Base-by-base conservation (phyloP, 140 eudicot species). In the Senecio squalidus region DNA sequence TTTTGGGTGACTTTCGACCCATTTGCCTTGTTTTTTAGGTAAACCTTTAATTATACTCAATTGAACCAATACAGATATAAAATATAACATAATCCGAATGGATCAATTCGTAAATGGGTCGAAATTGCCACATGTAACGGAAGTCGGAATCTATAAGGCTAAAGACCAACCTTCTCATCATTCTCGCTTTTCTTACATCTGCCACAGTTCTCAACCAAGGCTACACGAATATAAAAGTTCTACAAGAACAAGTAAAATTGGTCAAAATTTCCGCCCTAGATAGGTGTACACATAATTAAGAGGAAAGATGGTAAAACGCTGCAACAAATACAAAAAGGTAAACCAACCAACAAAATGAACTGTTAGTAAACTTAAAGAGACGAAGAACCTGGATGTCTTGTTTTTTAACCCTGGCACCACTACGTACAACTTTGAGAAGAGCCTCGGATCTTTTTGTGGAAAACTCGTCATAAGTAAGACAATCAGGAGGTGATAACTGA, bases 401-500 rank as follows among this genome's bases (percentile, higher is more conserved):
- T 11, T 73, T 71, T 67, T 49, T 79, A 45, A 86, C 72, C 78
- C 72, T 31, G 41, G 85, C 95, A 41, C 89, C 96, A 28, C 9
- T 47, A 53, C 80, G 74, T 5, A 92, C 83, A 64, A 81, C 87
- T 57, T 79, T 80, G 29, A 87, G 72, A 62, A 92, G 79, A 24
- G 98, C 80, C 55, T 87, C 96, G 0, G 93, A 92, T 73, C 96
- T 79, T 77, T 63, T 84, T 29, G 78, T 59, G 53, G 82, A 60
- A 68, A 87, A 92, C 25, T 92, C 98, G 34, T 87, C 86, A 60
- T 84, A 92, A 39, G 79, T 83, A 80, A 92, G 85, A 50, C 80
- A 83, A 78, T 87, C 98, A 1, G 98, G 96, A 54, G 98, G 96
- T 1, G 95, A 87, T 54, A 87, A 78, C 62, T 92, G 98, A 68